Evolutionary conservation across 345 rosid species (phyloP), one percentile per base, ranked within the genome.

Genomic region (Lumnitzera littorea): DNA sequence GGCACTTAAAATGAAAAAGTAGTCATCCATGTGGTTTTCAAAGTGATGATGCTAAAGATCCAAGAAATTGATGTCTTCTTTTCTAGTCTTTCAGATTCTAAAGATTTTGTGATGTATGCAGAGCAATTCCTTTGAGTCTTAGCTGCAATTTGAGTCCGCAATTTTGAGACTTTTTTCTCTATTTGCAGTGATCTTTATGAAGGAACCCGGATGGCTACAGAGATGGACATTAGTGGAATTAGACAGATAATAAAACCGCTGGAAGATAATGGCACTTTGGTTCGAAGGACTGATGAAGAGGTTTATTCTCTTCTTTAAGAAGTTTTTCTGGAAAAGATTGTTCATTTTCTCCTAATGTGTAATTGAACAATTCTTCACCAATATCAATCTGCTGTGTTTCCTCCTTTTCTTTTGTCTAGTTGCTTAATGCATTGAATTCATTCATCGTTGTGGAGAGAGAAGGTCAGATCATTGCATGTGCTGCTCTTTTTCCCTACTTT

Each of bases 401-500:
- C 43, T 24, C 49, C 53, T 31, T 50, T 55, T 56, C 46, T 46
- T 66, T 62, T 46, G 65, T 63, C 24, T 72, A 94, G 98, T 70
- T 92, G 68, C 84, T 79, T n/a, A 72, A 72, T 63, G 79, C 80
- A 31, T 62, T 91, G 74, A 76, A 84, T 41, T 83, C 85, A 15
- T 89, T 80, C 62, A 48, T 70, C 63, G 96, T 89, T 56, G 79
- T 89, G 75, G 98, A 92, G 75, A 79, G 98, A 55, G 98, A 91
- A 79, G 95, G 98, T 53, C 96, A 92, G 67, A 72, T 92, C 47
- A 87, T 92, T 14, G 96, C 97, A 48, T 87, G 96, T 70, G 96
- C 97, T 57, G 98, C 98, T 58, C 80, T 92, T 70, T 84, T 92
- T 57, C 96, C 94, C 25, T 87, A 81, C 75, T 81, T 74, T 66